Evolutionary conservation across 139 green algal genomes (phyloP), one percentile per base, ranked within the genome.

Genomic region (Pseudopediastrum boryanum): DNA sequence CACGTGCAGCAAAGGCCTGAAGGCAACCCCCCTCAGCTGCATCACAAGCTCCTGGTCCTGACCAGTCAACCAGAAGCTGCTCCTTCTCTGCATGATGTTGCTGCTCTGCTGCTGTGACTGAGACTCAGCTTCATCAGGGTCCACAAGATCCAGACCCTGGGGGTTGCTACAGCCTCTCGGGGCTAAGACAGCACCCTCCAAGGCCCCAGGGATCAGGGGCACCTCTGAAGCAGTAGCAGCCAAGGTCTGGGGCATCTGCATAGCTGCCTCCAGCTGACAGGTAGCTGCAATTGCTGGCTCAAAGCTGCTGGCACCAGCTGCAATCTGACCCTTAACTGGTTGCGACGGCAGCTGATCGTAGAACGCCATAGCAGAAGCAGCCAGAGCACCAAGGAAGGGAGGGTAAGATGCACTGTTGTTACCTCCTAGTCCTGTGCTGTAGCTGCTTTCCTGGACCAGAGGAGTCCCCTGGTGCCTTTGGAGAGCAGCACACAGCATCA

Each of bases 61-160:
- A n/a, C 71, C 67, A 52, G 52, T 63, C 2, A 78, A 35, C 71
- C 71, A 78, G 71, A 78, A 78, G 48, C 39, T 67, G 52, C 44
- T 75, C n/a, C 41, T 19, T 23, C 48, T 5, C 2, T n/a, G n/a
- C n/a, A n/a, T n/a, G n/a, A n/a, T n/a, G n/a, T n/a, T n/a, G n/a
- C n/a, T n/a, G 39, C 21, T n/a, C 35, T 10, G 25, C 36, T 35
- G 64, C 56, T 10, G 13, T 54, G 27, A 25, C 35, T 13, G 25
- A 5, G 21, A 56, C 36, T 58, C 38, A 68, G 46, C 13, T 56
- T 12, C 21, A 62, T 78, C 71, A 59, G 71, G 71, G 19, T 78
- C 71, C 23, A 78, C 52, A 3, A 78, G 35, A 29, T 78, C 71
- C 4, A 78, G 41, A 35, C 19, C 2, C 16, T n/a, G 33, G n/a